Evolutionary conservation across 768 basidiomycete genomes (phyloP), one percentile per base, ranked within the genome.

Genomic region (Termitomyces sp.): DNA sequence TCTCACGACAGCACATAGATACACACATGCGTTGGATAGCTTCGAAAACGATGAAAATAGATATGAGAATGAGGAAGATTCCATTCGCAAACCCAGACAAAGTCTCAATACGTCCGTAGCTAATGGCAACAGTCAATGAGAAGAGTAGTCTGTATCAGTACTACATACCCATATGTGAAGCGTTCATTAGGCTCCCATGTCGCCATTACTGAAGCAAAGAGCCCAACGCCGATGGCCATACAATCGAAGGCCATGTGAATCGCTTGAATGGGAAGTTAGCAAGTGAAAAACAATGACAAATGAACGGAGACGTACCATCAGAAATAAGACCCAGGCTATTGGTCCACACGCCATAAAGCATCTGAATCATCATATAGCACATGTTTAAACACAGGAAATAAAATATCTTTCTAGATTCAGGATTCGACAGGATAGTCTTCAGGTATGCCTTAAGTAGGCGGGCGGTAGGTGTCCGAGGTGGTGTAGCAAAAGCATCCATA

Each of bases 161-260:
- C 44, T 43, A 19, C 84, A 47, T 62, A 91, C 90, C 97, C 97
- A 69, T 97, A 99, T 16, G 97, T 98, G 73, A 93, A 99, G 35
- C 85, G 79, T 63, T 90, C 89, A 72, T 98, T 94, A 0, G 94
- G 90, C 39, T 92, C 88, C 97, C 97, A 98, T 11, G 89, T 95
- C 2, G 96, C 94, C 89, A 98, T 98, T 5, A 99, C 91, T 9
- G 92, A 95, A 5, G 97, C 97, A 55, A 97, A 85, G 3, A 99
- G 79, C 2, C 97, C 97, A 52, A 99, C 91, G 0, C 85, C 94
- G 51, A 99, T 93, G 0, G 96, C 96, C 82, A 98, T 85, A 67
- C 97, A 98, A 72, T 99, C 97, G 63, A 99, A 99, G 11, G 94
- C 92, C 97, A 98, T 99, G 67, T 99, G 97, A 37, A 99, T 98